Percentiles rank a stretch among this genome's conserved stretches.
phyloP scores from a whole-genome alignment of 2,329 filamentous ascomycete species.

The Cercospora zeae-maydis region DNA sequence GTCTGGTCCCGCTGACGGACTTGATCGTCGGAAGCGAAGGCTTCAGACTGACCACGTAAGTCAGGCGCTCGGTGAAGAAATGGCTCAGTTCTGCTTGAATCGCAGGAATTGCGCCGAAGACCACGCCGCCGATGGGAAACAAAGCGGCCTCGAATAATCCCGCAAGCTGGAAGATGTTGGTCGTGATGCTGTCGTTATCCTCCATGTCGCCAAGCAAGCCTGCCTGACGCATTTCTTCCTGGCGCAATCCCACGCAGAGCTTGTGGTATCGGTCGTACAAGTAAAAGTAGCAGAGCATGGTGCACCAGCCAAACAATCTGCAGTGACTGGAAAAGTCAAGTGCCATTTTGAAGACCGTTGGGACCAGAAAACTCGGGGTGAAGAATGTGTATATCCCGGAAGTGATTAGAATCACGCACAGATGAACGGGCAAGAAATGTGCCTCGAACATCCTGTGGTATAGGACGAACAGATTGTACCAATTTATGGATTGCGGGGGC shows the following conservation, averaged over 20 bases:
- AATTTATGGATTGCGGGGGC: conserved; percentile 27
- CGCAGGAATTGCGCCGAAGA: conserved; percentile 66
- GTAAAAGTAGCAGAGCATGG: conserved; percentile 61
- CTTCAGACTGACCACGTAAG: conserved; percentile 72
- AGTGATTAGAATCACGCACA: conserved; percentile 60
- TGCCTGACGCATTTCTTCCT: conserved; percentile 64
- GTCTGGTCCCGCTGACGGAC: conserved; percentile 20
- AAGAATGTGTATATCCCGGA: conserved; percentile 59
- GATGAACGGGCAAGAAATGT: conserved; percentile 67
- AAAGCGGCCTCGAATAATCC: conserved; percentile 62
- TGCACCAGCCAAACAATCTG: conserved; percentile 59
- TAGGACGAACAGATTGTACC: conserved; percentile 56
- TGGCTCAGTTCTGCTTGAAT: conserved; percentile 66
- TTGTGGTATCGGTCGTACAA: conserved; percentile 67
- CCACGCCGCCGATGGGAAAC: conserved; percentile 63
- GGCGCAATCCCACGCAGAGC: conserved; percentile 57
- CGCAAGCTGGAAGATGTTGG: conserved; percentile 28
- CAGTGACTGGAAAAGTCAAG: conserved; percentile 59
- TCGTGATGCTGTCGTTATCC: conserved; percentile 29
- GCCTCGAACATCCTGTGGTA: conserved; percentile 69
- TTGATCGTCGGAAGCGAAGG: conserved; percentile 33
- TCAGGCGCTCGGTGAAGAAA: conserved; percentile 65
- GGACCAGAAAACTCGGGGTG: conserved; percentile 50
- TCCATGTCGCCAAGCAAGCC: conserved; percentile 61
- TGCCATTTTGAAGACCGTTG: conserved; percentile 56